Conservation (phyloP, 768 basidiomycete species). For the Omphalotus guepiniiformis region DNA sequence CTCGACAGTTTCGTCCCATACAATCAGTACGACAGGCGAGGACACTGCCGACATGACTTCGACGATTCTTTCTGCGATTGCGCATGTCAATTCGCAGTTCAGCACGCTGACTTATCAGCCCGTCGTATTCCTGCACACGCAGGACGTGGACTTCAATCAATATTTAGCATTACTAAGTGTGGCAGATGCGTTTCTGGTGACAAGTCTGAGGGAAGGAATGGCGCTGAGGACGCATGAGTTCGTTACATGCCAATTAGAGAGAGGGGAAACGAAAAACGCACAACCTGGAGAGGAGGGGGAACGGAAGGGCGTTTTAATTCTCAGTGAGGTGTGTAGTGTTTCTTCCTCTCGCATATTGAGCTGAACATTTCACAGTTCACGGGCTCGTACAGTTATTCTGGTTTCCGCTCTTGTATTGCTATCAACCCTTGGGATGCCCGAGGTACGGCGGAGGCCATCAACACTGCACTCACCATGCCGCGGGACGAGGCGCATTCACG, state of each 20-base stretch:
- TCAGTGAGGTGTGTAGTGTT: slow-evolving; percentile 60
- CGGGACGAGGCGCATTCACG: slow-evolving; percentile 68
- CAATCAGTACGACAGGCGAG: background rate
- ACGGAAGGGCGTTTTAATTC: slow-evolving; percentile 61
- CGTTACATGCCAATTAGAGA: slow-evolving; percentile 79
- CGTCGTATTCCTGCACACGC: slow-evolving; percentile 79
- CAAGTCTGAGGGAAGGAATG: slow-evolving; percentile 86
- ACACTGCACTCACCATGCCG: slow-evolving; percentile 74
- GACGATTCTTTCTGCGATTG: slow-evolving; percentile 34
- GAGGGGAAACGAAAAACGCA: slow-evolving; percentile 20
- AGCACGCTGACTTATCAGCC: slow-evolving; percentile 86
- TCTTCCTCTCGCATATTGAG: background rate
- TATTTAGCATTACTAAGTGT: slow-evolving; percentile 79
- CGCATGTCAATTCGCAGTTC: slow-evolving; percentile 79
- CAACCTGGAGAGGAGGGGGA: slow-evolving; percentile 5
- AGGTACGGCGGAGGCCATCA: slow-evolving; percentile 79
- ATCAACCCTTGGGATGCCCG: slow-evolving; percentile 85
- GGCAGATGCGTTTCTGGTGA: slow-evolving; percentile 83
- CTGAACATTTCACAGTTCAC: slow-evolving; percentile 54
- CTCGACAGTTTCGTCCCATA: background rate
- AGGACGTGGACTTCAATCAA: slow-evolving; percentile 81
- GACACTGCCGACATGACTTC: slow-evolving; percentile 5
- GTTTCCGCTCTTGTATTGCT: slow-evolving; percentile 82
- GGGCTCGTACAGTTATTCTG: slow-evolving; percentile 81
- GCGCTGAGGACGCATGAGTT: slow-evolving; percentile 79